Evolutionary conservation across 495 filamentous ascomycete genomes (phyloP), one percentile per base, ranked within the genome.

Genomic region (Penicillium verhagenii): DNA sequence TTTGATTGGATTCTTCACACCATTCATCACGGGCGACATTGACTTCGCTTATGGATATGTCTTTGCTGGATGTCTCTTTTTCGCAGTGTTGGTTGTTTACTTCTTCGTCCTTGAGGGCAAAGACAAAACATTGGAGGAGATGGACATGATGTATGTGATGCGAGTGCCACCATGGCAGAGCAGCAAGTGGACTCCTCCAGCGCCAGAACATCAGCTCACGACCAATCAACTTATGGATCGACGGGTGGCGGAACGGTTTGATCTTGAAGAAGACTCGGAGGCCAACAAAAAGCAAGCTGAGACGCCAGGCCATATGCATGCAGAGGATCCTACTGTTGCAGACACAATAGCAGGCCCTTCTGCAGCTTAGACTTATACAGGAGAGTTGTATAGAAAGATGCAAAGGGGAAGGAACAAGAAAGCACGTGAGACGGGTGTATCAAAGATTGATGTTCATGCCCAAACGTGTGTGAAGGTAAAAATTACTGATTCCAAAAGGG

Each of bases 121-220:
- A 47, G 81, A 81, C 26, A 73, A 84, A 24, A 84, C 80, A 0
- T 73, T 92, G 16, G 88, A 91, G 69, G 86, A 91, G 70, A 78
- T 92, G 58, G 90, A 94, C 66, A 89, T 84, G 21, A 92, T 94
- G 89, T 94, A 92, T 61, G 70, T 90, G 23, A 65, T 83, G 38
- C 68, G 78, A 18, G 78, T 91, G 38, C 77, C 76, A 64, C 85
- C 89, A 2, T 84, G 82, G 78, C 79, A 81, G 67, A 84, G 79
- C 33, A 65, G 64, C 51, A 61, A 62, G 39, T 70, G 67, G 67
- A 48, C 56, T 18, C 57, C 69, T 2, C 69, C 69, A 4, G 53
- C 60, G 23, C 69, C 69, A 13, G 62, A 72, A 35, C 47, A 72
- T 14, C 64, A 54, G n/a, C 50, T 72, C 13, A 69, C 66, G 4